Evolutionary conservation across 192 early-diverging fungal genomes (phyloP), one percentile per base, ranked within the genome.

Genomic region (Phycomyces nitens): DNA sequence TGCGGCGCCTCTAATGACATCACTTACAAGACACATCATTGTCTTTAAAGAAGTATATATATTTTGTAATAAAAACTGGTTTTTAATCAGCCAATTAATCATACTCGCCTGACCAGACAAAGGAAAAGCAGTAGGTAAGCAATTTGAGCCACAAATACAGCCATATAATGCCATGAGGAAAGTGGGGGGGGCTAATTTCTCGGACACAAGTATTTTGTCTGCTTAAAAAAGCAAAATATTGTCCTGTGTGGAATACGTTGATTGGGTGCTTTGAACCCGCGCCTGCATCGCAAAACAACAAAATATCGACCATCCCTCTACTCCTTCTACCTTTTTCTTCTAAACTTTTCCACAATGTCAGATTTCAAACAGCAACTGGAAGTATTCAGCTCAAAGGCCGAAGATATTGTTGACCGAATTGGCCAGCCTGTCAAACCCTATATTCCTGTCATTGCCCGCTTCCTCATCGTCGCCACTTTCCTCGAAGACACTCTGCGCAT

Each of bases 391-490:
- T 76, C 69, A 38, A 80, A 86, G 60, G 75, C 90, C 18, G 95
- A 98, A 79, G 82, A 89, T 39, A 41, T 86, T 42, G 76, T 96
- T 51, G 94, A 95, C 57, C 80, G 67, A 66, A 60, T 94, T 21
- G 82, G 86, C 29, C 78, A 82, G 38, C 93, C 92, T 44, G 69
- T 98, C 38, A 98, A 98, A 82, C 95, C 95, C 39, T 88, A 88
- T 69, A 84, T 97, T 41, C 94, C 96, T 2, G 85, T 79, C 68
- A 88, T 96, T 54, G 93, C 93, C 16, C 88, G 96, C 6, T 92
- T 94, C 62, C 80, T 98, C n/a, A 87, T 98, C 24, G 94, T 99
- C 21, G 93, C 90, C 40, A 99, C 96, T 14, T 99, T 97, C 75
- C 75, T 97, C 50, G 96, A 97, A 74, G 96, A 97, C 72, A 83